Base-by-base conservation (phyloP, 768 basidiomycete species). In the Tricholoma sp. region DNA sequence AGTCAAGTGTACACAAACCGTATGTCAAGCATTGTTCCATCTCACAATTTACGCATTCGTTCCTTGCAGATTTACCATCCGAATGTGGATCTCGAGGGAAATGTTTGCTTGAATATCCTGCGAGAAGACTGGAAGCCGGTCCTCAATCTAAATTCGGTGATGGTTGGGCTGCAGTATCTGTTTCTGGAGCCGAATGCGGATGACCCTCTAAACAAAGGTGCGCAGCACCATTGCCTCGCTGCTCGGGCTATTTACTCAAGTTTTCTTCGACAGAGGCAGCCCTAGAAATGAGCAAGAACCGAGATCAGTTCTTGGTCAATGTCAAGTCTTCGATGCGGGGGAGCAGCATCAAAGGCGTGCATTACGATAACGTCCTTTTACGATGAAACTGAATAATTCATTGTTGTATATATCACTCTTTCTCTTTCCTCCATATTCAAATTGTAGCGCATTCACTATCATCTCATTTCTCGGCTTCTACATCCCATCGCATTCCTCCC, bases 71-170 rank as follows among this genome's bases (percentile, higher is more conserved):
- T 98, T 68, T 99, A 99, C 71, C 97, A 99, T 70, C 97, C 97
- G 0, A 99, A 99, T 66, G 88, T 99, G 52, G 97, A 99, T 71
- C 81, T 97, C 36, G 94, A 98, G 68, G 97, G 97, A 45, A 98
- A 98, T 63, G 96, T 99, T 47, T 99, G 97, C 77, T 72, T 99
- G 64, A 98, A 98, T 74, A 98, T 98, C 69, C 82, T 98, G 57
- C 85, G 97, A 69, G 97, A 99, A 77, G 97, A 99, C 74, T 99
- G 97, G 97, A 99, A 99, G 68, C 97, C 97, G 5, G 97, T 99
- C 3, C 78, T 99, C 44, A 98, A 98, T 72, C 79, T 99, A 52
- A 98, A 94, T 70, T 92, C 95, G 31, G 93, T 99, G 61, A 96
- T 98, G 93, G 92, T 98, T 57, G 97, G 97, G 34, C 73, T 99